Evolutionary conservation across 495 filamentous ascomycete species (phyloP).

Genomic region (Neurospora tetrasperma): DNA sequence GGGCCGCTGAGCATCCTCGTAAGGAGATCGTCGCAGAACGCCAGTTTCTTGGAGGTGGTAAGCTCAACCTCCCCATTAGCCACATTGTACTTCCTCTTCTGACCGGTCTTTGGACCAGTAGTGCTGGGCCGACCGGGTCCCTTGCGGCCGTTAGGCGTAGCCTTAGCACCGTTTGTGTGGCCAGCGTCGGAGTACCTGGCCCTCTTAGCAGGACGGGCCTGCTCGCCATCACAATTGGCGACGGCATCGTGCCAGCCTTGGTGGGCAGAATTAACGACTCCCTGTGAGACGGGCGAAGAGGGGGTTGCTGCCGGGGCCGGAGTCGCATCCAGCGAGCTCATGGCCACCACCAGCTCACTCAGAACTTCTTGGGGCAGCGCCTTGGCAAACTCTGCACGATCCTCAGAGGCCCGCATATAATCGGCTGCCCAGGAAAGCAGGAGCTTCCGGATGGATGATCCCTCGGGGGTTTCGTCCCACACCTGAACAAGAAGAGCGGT

Average conservation of each 20-base stretch:
- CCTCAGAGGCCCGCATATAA: conserved; percentile 42
- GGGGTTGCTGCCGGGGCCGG: conserved; percentile 9
- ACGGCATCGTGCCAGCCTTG: conserved; percentile 28
- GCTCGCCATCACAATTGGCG: conserved; percentile 20
- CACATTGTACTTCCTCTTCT: conserved; percentile 21
- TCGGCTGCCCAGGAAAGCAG: conserved; percentile 47
- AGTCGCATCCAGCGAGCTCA: conserved; percentile 35
- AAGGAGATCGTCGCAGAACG: conserved; percentile 41
- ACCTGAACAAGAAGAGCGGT: conserved; percentile 42
- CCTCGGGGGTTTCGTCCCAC: conserved; percentile 45
- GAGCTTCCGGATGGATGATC: conserved; percentile 42
- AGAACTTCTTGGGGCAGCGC: conserved; percentile 45
- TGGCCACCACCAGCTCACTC: conserved; percentile 45
- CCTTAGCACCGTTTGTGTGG: background rate
- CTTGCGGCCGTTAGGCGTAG: conserved; percentile 3
- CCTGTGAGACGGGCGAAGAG: background rate
- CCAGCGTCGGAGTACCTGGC: conserved; percentile 25
- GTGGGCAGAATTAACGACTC: conserved; percentile 7
- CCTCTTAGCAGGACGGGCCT: conserved; percentile 23
- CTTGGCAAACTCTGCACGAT: conserved; percentile 39
- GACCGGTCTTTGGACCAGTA: conserved; percentile 2
- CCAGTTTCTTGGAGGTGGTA: conserved; percentile 35
- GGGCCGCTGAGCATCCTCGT: conserved; percentile 44
- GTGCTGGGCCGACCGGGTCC: conserved; percentile 7
- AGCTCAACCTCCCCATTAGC: conserved; percentile 13